Percentiles rank a stretch among this genome's conserved stretches.
Conservation (phyloP, 1,139 yeast genomes). For the Yamadazyma siamensis region DNA sequence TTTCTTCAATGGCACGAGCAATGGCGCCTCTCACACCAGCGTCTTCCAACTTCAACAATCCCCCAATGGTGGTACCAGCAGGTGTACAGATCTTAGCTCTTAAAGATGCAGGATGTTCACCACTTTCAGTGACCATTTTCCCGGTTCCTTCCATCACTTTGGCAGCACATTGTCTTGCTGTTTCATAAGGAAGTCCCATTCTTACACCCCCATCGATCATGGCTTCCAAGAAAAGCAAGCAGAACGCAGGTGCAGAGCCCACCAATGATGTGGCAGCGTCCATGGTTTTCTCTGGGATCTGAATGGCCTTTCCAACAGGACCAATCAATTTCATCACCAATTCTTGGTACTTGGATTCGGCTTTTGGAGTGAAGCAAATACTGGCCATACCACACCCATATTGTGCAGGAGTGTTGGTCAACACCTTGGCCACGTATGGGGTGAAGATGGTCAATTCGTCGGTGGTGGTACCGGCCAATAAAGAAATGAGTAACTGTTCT, state of each 20-base stretch:
- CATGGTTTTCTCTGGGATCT: slow-evolving; percentile 85
- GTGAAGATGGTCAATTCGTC: slow-evolving; percentile 58
- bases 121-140: slow-evolving; percentile 80
- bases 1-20: slow-evolving; percentile 86
- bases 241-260: slow-evolving; percentile 97
- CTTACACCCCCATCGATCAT: slow-evolving; percentile 92
- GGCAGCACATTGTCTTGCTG: slow-evolving; percentile 87
- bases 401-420: slow-evolving; percentile 97
- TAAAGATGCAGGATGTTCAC: slow-evolving; percentile 87
- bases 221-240: slow-evolving; percentile 84
- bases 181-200: slow-evolving; percentile 88
- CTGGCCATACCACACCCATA: slow-evolving; percentile 93
- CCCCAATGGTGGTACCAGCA: slow-evolving; percentile 97
- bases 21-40: slow-evolving; percentile 84
- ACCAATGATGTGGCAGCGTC: slow-evolving; percentile 95
- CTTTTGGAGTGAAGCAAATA: slow-evolving; percentile 60
- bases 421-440: slow-evolving; percentile 74
- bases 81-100: slow-evolving; percentile 94
- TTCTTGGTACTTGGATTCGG: slow-evolving; percentile 44
- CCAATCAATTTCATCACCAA: slow-evolving; percentile 56
- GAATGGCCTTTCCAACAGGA: slow-evolving; percentile 69
- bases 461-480: slow-evolving; percentile 91
- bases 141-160: slow-evolving; percentile 97
- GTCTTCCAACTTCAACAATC: slow-evolving; percentile 89
- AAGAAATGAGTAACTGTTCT: slow-evolving; percentile 68